These are phyloP conservation scores for Serendipita indica DNA, from an alignment of 768 basidiomycete genomes.

Conservation along the genomic window DNA sequence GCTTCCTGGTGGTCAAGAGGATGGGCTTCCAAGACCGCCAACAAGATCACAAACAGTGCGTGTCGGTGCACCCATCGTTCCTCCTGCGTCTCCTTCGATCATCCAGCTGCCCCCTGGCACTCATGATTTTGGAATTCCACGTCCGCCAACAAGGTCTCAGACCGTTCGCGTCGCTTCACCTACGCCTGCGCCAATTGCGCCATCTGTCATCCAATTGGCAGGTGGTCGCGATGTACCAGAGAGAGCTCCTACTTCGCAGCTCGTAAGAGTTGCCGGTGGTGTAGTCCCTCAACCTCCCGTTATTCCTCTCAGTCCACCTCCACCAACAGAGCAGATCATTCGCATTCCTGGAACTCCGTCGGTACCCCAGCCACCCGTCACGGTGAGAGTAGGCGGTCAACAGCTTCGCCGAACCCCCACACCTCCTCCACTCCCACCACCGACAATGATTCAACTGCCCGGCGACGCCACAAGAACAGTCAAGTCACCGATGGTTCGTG, in stretches of 20 bases:
- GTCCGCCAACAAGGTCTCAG: neutral
- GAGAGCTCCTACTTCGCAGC: constrained; percentile 7
- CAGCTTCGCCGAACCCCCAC: neutral
- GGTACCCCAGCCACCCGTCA: neutral
- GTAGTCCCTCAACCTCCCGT: constrained; percentile 7
- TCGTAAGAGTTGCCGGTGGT: constrained; percentile 11
- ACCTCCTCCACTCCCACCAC: neutral
- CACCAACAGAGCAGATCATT: constrained; percentile 4
- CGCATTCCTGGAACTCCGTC: neutral
- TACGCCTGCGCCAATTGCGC: neutral
- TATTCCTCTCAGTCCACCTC: constrained; percentile 11
- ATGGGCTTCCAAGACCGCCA: too few species aligned
- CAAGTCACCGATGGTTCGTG: constrained; percentile 3
- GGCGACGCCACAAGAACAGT: neutral
- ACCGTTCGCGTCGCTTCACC: constrained; percentile 9
- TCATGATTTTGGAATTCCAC: neutral
- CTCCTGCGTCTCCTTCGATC: neutral
- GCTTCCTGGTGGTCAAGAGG: neutral
- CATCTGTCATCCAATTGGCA: constrained; percentile 6
- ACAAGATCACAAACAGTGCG: neutral
- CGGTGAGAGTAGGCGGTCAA: neutral
- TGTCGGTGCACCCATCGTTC: neutral
- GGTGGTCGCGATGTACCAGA: constrained; percentile 9
- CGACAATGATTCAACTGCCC: constrained; percentile 2
- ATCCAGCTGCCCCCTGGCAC: neutral